Evolutionary conservation across 164 flowering plant genomes (phyloP), one percentile per base, ranked within the genome.

Genomic region (Cinnamomum micranthum): DNA sequence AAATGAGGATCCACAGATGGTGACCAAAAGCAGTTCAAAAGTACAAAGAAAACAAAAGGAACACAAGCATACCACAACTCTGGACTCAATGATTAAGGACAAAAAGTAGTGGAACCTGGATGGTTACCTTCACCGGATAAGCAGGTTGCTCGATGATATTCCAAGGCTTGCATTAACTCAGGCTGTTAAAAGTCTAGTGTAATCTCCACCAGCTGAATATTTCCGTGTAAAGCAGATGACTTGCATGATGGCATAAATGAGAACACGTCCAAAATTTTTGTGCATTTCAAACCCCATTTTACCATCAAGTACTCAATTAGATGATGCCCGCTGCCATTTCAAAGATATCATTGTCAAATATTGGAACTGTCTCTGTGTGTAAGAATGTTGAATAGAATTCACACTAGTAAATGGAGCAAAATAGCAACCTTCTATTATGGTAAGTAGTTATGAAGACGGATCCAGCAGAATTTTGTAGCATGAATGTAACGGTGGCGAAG

Each of bases 251-350:
- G 99, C 89, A 95, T 73, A 80, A 95, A 88, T 12, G 99, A 90
- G 78, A 85, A 93, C 62, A 90, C 97, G 79, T 95, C 97, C 50
- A 93, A 71, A 79, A 92, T 91, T 74, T 88, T 95, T 65, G 79
- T 77, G 69, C 97, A 93, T 77, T 92, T 92, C 77, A 95, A 82
- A n/a, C 91, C 84, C 99, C 99, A 95, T 77, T 95, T 95, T 65
- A 84, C 88, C 97, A 95, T 87, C 84, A 93, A 84, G 81, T 89
- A 92, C 84, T 92, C 98, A 77, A 95, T 90, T 3, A 93, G 92
- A 84, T 89, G 97, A 85, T 92, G 98, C 68, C 97, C 98, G 82
- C 98, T 94, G 87, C 81, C 31, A 60, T 50, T 41, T 74, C 25
- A 28, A n/a, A 58, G 31, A 68, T 27, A 58, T 0, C 47, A 27